A percentile compares a stretch with the other conserved stretches of the same genome.
phyloP scores from a whole-genome alignment of 352 stramenopile species.

The Phytopythium cucurbitacearum region DNA sequence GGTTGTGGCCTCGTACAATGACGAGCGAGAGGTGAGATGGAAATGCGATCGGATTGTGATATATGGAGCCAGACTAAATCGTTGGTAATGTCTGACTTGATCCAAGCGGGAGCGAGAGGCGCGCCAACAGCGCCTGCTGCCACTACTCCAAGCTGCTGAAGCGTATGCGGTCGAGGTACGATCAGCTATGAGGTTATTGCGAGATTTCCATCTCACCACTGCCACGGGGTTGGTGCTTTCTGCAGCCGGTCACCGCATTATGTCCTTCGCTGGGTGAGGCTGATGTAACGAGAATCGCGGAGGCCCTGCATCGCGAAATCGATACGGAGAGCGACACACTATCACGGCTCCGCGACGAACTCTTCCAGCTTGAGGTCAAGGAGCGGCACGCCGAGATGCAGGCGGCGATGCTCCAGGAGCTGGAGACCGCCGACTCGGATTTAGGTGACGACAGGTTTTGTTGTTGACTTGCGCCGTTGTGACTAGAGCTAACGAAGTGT shows the following conservation, averaged over 20 bases:
- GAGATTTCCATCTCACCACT: no score
- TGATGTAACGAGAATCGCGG: constrained; percentile 12
- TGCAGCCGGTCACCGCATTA: neutral
- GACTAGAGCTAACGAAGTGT: neutral
- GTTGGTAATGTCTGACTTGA: neutral
- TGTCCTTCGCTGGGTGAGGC: constrained; percentile 10
- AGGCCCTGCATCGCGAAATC: constrained; percentile 8
- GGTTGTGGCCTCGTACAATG: constrained; percentile 1
- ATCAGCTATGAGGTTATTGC: no score
- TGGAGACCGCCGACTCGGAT: constrained; percentile 26
- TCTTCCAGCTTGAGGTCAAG: constrained; percentile 55
- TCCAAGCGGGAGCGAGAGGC: no score
- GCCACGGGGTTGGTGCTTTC: no score
- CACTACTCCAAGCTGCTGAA: no score
- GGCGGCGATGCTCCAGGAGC: constrained; percentile 28
- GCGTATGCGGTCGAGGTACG: no score
- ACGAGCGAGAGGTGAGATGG: constrained; percentile 3
- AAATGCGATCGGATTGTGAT: neutral
- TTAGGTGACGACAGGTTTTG: constrained; percentile 17
- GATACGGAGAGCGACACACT: constrained; percentile 6
- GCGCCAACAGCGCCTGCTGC: no score
- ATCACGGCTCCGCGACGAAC: constrained; percentile 29
- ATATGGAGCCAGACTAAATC: neutral
- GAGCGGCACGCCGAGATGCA: constrained; percentile 33
- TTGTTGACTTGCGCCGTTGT: neutral